Base-by-base conservation (phyloP, 2,329 filamentous ascomycete genomes). In the Aspergillus novoparasiticus region DNA sequence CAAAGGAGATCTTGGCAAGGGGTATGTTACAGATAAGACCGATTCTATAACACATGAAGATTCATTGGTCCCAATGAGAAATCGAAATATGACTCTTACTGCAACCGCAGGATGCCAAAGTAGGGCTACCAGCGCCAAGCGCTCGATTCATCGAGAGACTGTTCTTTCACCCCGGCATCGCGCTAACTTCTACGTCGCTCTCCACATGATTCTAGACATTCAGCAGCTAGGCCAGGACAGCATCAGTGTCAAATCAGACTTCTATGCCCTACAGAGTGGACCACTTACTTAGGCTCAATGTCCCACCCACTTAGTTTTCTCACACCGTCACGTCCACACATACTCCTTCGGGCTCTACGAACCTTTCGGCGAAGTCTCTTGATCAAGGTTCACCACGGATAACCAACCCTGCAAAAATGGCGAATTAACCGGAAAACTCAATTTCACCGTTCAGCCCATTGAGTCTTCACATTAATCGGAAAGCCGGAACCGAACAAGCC, bases 141-240 rank as follows among this genome's bases (percentile, higher is more conserved):
- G 9, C 48, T 30, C n/a, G 16, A 32, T 32, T 32, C 48, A 50
- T n/a, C 4, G 6, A 50, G 46, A 30, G 10, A 19, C 14, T 21
- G 16, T 32, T 51, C 48, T 32, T 51, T 51, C 16, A 51, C 28
- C 6, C 28, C 28, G 3, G 14, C 10, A 19, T 50, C 23, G 48
- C 26, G 26, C 48, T 51, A 51, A 51, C 9, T 12, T 51, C 28
- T 12, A 51, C 4, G 28, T n/a, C 48, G 26, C 28, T 32, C 21
- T n/a, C 48, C 48, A 51, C 48, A 51, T 11, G n/a, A n/a, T 32
- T 32, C 48, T 51, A 51, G 48, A 51, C 48, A 51, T 21, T 48
- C 48, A 55, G 14, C 21, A 16, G 12, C 6, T 55, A 41, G 21
- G 32, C 19, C 51, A 36, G 14, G n/a, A 39, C n/a, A 39, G 14